These are phyloP conservation scores for Catharanthus roseus DNA, from an alignment of 257 asterid species.

Conservation along the genomic window DNA sequence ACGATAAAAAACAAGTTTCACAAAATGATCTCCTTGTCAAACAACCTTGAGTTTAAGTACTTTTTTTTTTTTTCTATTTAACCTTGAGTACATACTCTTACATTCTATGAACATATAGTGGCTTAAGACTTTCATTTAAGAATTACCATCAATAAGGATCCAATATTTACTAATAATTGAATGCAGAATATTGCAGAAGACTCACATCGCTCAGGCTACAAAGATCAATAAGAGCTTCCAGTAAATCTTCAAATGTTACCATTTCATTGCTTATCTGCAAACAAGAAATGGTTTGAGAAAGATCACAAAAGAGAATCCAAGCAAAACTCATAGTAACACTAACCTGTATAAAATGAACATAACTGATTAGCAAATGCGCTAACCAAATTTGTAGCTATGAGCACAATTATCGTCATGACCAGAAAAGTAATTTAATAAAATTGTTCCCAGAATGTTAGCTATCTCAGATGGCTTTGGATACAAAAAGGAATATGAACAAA, in stretches of 20 bases:
- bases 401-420: not conserved
- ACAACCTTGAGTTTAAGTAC: not conserved
- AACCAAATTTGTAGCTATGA: not conserved
- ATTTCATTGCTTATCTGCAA: slow-evolving; percentile 62
- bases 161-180: not conserved
- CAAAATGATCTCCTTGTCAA: not conserved
- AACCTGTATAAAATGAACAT: not conserved
- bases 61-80: too few relatives aligned
- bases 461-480: not conserved
- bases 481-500: too few relatives aligned
- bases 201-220: slow-evolving; percentile 72
- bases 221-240: slow-evolving; percentile 68
- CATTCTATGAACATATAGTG: not conserved
- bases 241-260: slow-evolving; percentile 50
- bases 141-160: not conserved
- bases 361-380: not conserved
- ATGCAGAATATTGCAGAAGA: slow-evolving; percentile 12
- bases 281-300: slow-evolving; percentile 11
- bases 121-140: not conserved
- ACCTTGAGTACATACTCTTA: not conserved
- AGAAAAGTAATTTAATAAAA: not conserved
- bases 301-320: not conserved
- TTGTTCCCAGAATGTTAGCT: not conserved
- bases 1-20: not conserved
- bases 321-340: not conserved